These are phyloP conservation scores for Xanthoparmelia taractica DNA, from an alignment of 495 filamentous ascomycete species.

Conservation along the genomic window DNA sequence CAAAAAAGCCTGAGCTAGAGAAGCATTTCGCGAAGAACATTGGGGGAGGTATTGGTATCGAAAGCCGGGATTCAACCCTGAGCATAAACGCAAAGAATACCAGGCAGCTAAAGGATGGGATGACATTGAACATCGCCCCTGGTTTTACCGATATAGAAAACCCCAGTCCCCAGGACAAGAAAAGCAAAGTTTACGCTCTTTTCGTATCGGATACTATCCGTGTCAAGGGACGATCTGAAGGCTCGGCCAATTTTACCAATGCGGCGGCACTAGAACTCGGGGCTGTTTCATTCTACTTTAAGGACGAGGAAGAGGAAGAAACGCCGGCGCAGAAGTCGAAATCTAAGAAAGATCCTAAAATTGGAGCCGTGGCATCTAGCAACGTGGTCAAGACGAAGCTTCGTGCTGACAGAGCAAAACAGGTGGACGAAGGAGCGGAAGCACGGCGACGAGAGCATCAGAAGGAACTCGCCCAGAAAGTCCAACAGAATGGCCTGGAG, in stretches of 20 bases:
- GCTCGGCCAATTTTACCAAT: constrained; percentile 73
- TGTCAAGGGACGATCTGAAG: constrained; percentile 58
- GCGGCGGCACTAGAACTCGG: constrained; percentile 85
- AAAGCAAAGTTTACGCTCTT: constrained; percentile 78
- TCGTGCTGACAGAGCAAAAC: constrained; percentile 77
- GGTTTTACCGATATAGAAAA: constrained; percentile 86
- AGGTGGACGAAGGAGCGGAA: constrained; percentile 85
- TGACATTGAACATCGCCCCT: constrained; percentile 85
- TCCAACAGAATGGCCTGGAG: constrained; percentile 78
- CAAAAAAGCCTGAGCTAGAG: constrained; percentile 90
- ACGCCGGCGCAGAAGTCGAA: constrained; percentile 60
- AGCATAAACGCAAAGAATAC: constrained; percentile 77
- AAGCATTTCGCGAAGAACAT: constrained; percentile 86
- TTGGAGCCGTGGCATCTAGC: constrained; percentile 75
- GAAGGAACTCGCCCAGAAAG: constrained; percentile 77
- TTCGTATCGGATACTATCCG: constrained; percentile 89
- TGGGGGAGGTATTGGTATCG: constrained; percentile 85
- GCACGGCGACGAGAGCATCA: constrained; percentile 84
- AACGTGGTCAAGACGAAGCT: constrained; percentile 93
- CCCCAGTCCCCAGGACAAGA: constrained; percentile 70
- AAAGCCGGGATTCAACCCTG: constrained; percentile 74
- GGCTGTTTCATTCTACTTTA: constrained; percentile 93
- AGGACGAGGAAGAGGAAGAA: constrained; percentile 73
- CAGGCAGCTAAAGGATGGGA: constrained; percentile 80
- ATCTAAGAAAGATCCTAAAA: constrained; percentile 69